Evolutionary conservation across 495 filamentous ascomycete species (phyloP), one percentile per base, ranked within the genome.

Genomic region (Sporormia fimetaria): DNA sequence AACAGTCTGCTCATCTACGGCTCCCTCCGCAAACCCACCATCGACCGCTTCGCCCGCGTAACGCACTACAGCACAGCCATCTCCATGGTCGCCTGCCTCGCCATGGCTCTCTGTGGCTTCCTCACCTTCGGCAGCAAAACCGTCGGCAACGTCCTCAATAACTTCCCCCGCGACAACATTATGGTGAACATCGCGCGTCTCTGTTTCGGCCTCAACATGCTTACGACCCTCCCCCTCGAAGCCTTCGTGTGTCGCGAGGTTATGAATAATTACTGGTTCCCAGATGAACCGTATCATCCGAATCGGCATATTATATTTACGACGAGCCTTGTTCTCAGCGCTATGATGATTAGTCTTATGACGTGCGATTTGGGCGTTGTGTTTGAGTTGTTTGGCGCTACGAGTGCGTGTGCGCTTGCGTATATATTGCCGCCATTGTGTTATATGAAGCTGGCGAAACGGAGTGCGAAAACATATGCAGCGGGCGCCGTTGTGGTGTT

Each of bases 1-100:
- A 98, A 96, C 62, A 88, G 82, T 38, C 81, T 98, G 44, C 67
- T 98, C 21, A 98, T 98, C 56, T 98, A 98, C 62, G 88, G 87
- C 48, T 96, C 90, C 9, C 72, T 98, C 47, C 81, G 84, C 58
- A 93, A 76, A 21, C 90, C 90, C 8, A 98, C 90, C 3, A 73
- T 98, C 45, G 86, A 96, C 67, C 83, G 92, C 33, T 98, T 98
- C 64, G 63, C 87, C 20, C 73, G 59, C 20, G 87, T 98, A 27
- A 98, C 90, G 21, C 92, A 96, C 63, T 92, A 81, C 60, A 87
- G 81, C 8, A 95, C 90, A 9, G 70, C 64, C 54, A 74, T 95
- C 18, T 94, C 87, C 25, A 82, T 94, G 71, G 18, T 87, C 3
- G 86, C 87, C 41, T 98, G 90, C 51, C 64, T 96, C 37, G 62